A percentile compares a stretch with the other conserved stretches of the same genome.
Evolutionary conservation across 306 rosid genomes (phyloP).

Genomic region (Castanea mollissima): DNA sequence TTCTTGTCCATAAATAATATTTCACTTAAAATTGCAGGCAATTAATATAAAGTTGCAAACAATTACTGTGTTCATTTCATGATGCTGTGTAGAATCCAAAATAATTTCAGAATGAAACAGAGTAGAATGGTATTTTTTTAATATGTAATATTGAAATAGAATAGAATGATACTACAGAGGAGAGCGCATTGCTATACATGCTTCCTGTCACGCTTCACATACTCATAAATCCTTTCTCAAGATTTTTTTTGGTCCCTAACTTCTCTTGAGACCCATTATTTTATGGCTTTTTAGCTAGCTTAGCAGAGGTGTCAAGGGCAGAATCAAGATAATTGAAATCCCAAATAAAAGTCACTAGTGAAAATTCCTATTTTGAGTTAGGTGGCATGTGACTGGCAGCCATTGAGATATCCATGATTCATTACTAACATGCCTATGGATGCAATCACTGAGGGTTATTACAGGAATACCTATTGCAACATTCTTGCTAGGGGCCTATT

Average conservation of each 20-base stretch:
- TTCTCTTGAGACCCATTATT: background rate
- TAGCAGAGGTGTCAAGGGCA: background rate
- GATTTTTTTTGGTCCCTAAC: background rate
- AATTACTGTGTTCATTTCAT: background rate
- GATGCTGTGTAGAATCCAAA: background rate
- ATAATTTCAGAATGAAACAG: background rate
- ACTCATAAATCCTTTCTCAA: background rate
- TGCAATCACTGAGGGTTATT: background rate
- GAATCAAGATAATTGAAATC: too few relatives aligned
- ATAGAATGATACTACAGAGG: background rate
- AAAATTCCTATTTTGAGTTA: background rate
- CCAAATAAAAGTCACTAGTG: too few relatives aligned
- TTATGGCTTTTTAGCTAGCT: background rate
- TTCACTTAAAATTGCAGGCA: background rate
- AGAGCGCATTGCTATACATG: background rate
- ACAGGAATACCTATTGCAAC: background rate
- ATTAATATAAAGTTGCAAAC: background rate
- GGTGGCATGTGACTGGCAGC: background rate
- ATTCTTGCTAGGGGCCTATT: background rate
- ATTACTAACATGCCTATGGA: background rate
- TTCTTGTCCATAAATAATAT: background rate
- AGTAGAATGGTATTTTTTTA: too few relatives aligned
- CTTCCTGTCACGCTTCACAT: background rate
- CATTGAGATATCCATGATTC: background rate
- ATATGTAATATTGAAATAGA: too few relatives aligned